These are phyloP conservation scores for Gilbertella persicaria DNA, from an alignment of 371 early-diverging fungal genomes.

Conservation along the genomic window DNA sequence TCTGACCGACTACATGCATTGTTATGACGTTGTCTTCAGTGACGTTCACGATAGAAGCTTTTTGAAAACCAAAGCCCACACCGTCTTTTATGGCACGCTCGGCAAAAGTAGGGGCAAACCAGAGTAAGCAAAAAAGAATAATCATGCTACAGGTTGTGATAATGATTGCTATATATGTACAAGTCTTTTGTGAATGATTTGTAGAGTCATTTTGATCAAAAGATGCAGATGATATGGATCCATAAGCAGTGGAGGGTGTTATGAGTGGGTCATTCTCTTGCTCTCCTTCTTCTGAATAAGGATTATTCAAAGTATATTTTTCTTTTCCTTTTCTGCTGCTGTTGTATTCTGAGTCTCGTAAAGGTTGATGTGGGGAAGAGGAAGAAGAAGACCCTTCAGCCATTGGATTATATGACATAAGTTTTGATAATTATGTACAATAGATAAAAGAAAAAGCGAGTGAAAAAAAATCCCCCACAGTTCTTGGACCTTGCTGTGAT, in stretches of 20 bases:
- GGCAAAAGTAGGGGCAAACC: slow-evolving; percentile 49
- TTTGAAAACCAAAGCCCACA: slow-evolving; percentile 30
- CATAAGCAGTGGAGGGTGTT: neutral
- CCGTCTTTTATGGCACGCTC: slow-evolving; percentile 40
- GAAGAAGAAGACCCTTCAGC: slow-evolving; percentile 16
- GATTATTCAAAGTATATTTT: slow-evolving; percentile 5
- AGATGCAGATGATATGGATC: neutral
- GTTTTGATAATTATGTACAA: too few relatives aligned
- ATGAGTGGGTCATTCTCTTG: neutral
- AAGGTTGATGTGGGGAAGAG: neutral
- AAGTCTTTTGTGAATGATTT: slow-evolving; percentile 5
- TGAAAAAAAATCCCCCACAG: too few relatives aligned
- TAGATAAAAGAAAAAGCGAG: too few relatives aligned
- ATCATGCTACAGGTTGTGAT: slow-evolving; percentile 8
- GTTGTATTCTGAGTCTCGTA: too few relatives aligned
- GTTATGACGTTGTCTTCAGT: slow-evolving; percentile 32
- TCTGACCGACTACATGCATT: slow-evolving; percentile 43
- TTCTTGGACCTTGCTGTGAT: too few relatives aligned
- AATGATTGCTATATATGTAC: slow-evolving; percentile 19
- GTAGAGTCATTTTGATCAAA: neutral
- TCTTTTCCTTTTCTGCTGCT: slow-evolving; percentile 9
- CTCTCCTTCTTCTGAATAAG: neutral
- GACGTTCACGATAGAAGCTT: slow-evolving; percentile 40
- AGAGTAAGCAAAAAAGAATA: slow-evolving; percentile 18
- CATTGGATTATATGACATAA: slow-evolving; percentile 7